phyloP scores from a whole-genome alignment of 2,329 filamentous ascomycete species.

The Aureobasidium sp. region DNA sequence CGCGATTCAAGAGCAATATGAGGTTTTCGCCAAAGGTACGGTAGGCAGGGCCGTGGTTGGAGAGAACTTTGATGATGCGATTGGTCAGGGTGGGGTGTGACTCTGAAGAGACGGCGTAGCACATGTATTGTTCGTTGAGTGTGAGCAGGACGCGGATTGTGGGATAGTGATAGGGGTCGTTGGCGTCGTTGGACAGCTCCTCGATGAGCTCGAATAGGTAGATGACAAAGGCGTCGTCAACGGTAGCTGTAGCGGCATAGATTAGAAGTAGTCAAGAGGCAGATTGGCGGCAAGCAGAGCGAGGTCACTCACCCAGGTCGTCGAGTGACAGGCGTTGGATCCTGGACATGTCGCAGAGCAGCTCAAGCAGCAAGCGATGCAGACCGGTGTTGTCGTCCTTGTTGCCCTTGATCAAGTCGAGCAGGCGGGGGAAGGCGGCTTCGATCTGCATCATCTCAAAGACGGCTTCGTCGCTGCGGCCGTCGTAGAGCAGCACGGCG shows the following conservation, averaged over 20 bases:
- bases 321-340: conserved; percentile 72
- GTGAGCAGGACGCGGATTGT: conserved; percentile 90
- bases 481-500: conserved; percentile 80
- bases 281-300: not conserved
- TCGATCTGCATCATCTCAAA: conserved; percentile 85
- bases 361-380: conserved; percentile 72
- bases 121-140: conserved; percentile 96
- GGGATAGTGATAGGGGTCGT: conserved; percentile 92
- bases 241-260: conserved; percentile 34
- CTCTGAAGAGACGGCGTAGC: conserved; percentile 42
- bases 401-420: conserved; percentile 67
- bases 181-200: conserved; percentile 71
- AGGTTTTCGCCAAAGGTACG: conserved; percentile 98
- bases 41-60: conserved; percentile 68
- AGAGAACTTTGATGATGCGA: conserved; percentile 84
- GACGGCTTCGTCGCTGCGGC: conserved; percentile 63
- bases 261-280: not conserved
- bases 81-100: conserved; percentile 57
- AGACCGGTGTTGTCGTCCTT: conserved; percentile 58
- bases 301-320: conserved; percentile 54
- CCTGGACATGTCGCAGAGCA: conserved; percentile 94
- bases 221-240: conserved; percentile 70
- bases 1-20: conserved; percentile 87
- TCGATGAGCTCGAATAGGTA: conserved; percentile 85
- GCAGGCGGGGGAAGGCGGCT: conserved; percentile 70